phyloP scores from a whole-genome alignment of 2,329 filamentous ascomycete genomes.

The Aciculosporium take region DNA sequence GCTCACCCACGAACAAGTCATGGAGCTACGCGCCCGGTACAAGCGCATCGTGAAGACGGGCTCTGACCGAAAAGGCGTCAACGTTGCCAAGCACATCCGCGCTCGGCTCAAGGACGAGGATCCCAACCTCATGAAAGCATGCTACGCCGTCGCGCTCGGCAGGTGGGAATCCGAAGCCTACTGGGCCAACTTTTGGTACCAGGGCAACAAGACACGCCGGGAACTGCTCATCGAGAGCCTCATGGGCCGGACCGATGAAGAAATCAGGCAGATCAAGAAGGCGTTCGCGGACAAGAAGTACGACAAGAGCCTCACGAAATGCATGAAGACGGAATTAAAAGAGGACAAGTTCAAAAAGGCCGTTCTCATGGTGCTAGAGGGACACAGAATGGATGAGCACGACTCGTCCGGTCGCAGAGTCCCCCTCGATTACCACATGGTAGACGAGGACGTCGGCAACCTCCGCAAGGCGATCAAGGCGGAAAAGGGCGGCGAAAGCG shows the following conservation, averaged over 20 bases:
- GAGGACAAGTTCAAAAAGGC: constrained; percentile 93
- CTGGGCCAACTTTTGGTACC: constrained; percentile 98
- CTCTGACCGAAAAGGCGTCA: constrained; percentile 58
- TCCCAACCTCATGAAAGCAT: constrained; percentile 73
- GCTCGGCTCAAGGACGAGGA: constrained; percentile 58
- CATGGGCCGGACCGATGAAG: constrained; percentile 80
- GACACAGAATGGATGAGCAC: constrained; percentile 66
- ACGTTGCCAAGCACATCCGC: constrained; percentile 75
- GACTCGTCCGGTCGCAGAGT: constrained; percentile 48
- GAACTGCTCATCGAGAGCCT: constrained; percentile 87
- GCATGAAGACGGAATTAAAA: constrained; percentile 85
- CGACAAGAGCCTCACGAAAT: constrained; percentile 60
- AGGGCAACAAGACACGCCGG: constrained; percentile 66
- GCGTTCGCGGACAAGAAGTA: constrained; percentile 89
- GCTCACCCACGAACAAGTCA: constrained; percentile 74
- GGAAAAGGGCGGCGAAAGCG: constrained; percentile 70
- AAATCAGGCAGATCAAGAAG: constrained; percentile 75
- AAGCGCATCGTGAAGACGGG: constrained; percentile 78
- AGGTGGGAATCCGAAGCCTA: constrained; percentile 88
- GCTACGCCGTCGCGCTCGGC: constrained; percentile 79
- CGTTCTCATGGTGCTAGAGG: constrained; percentile 70
- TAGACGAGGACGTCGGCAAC: constrained; percentile 58
- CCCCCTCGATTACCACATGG: constrained; percentile 41
- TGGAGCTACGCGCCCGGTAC: constrained; percentile 77
- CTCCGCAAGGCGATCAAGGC: constrained; percentile 54